Conservation (phyloP, 1,139 yeast genomes). For the Kodamaea ohmeri region DNA sequence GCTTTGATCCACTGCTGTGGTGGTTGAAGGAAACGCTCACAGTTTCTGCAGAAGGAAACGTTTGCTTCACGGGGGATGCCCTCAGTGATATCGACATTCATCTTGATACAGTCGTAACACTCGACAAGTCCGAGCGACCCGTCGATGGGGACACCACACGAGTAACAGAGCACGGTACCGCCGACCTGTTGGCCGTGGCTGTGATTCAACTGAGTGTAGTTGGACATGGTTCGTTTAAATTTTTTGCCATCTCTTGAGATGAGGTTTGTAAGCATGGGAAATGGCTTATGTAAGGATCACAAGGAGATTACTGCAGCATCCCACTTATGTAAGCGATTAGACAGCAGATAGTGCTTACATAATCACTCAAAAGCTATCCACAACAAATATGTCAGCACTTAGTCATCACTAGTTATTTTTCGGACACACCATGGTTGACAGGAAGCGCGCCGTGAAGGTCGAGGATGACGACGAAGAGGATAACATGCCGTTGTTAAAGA, state of each 20-base stretch:
- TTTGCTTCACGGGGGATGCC: slow-evolving; percentile 96
- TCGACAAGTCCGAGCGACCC: slow-evolving; percentile 91
- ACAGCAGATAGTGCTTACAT: no score
- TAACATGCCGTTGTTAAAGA: slow-evolving; percentile 36
- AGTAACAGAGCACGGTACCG: slow-evolving; percentile 93
- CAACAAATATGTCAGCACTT: no score
- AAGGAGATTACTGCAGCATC: no score
- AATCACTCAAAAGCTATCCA: no score
- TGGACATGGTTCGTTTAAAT: slow-evolving; percentile 35
- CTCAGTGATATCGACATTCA: slow-evolving; percentile 90
- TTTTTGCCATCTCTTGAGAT: slow-evolving; percentile 9
- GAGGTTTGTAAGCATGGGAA: neutral
- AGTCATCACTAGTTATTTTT: no score
- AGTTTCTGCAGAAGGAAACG: slow-evolving; percentile 90
- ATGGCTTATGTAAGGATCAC: slow-evolving; percentile 4
- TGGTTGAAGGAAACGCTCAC: slow-evolving; percentile 94
- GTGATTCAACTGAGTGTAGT: slow-evolving; percentile 45
- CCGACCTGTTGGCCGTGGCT: slow-evolving; percentile 30
- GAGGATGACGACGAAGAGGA: slow-evolving; percentile 32
- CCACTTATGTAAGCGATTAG: slow-evolving; percentile 1
- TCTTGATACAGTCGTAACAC: slow-evolving; percentile 96
- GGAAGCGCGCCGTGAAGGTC: slow-evolving; percentile 26
- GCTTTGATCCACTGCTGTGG: slow-evolving; percentile 93
- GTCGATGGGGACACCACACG: slow-evolving; percentile 98
- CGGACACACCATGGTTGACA: slow-evolving; percentile 20